Percentiles rank a stretch among this genome's conserved stretches.
phyloP scores from a whole-genome alignment of 805 yeast genomes.

The Metschnikowia hibisci region DNA sequence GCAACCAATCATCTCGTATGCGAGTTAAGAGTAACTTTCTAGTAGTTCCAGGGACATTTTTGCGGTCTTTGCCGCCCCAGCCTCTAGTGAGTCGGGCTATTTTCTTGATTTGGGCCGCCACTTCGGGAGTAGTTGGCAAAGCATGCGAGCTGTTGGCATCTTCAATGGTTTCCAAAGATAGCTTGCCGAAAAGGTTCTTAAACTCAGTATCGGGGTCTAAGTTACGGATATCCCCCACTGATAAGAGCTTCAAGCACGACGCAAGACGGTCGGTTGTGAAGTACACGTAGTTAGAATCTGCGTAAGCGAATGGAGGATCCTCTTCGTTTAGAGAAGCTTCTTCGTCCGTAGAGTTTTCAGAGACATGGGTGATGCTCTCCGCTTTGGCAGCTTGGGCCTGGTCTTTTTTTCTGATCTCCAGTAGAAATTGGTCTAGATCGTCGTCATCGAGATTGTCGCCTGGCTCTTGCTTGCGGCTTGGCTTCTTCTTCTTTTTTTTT shows the following conservation, averaged over 20 bases:
- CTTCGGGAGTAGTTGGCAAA: slow-evolving; percentile 63
- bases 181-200: slow-evolving; percentile 63
- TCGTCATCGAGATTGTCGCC: slow-evolving; percentile 42
- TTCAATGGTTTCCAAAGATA: slow-evolving; percentile 62
- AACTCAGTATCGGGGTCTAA: slow-evolving; percentile 78
- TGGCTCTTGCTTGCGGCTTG: slow-evolving; percentile 20
- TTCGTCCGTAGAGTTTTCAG: slow-evolving; percentile 15
- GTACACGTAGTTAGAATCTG: slow-evolving; percentile 42
- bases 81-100: slow-evolving; percentile 59
- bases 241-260: slow-evolving; percentile 37
- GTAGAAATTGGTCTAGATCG: slow-evolving; percentile 54
- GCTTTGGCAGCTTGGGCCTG: slow-evolving; percentile 13
- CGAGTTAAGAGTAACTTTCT: slow-evolving; percentile 66
- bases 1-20: slow-evolving; percentile 78
- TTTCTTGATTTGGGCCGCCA: slow-evolving; percentile 58
- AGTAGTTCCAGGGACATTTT: slow-evolving; percentile 69
- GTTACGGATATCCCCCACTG: slow-evolving; percentile 43
- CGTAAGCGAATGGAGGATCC: slow-evolving; percentile 30
- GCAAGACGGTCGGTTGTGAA: slow-evolving; percentile 47
- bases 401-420: slow-evolving; percentile 35
- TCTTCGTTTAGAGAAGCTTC: slow-evolving; percentile 25
- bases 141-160: slow-evolving; percentile 78
- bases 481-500: slow-evolving; percentile 19
- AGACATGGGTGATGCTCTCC: neutral
- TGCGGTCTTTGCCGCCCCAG: slow-evolving; percentile 80